phyloP scores from a whole-genome alignment of 169 alveolate genomes.

The Prorocentrum cordatum region DNA sequence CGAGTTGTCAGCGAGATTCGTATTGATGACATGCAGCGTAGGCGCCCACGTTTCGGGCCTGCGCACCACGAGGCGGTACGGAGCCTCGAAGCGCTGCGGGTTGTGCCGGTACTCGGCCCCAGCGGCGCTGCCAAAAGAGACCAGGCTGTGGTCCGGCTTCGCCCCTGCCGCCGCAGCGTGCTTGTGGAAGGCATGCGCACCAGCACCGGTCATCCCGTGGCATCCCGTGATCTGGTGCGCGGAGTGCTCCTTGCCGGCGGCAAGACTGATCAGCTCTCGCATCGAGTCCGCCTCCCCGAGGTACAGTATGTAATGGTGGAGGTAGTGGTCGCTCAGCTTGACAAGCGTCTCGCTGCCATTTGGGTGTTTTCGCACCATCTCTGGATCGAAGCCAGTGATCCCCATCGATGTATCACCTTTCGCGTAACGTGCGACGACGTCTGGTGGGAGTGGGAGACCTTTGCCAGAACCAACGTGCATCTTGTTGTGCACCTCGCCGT shows the following conservation, averaged over 20 bases:
- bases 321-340: conserved; percentile 36
- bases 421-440: conserved; percentile 10
- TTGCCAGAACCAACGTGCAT: neutral
- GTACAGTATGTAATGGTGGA: conserved; percentile 47
- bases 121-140: conserved; percentile 54
- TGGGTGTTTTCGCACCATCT: neutral
- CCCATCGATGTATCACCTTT: conserved; percentile 14
- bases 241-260: no score
- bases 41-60: conserved; percentile 28
- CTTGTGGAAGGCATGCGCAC: neutral
- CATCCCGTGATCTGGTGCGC: conserved; percentile 10
- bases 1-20: no score
- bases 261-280: neutral
- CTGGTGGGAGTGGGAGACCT: conserved; percentile 1
- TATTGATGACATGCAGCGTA: conserved; percentile 47
- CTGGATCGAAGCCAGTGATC: conserved; percentile 33
- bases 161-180: neutral
- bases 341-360: conserved; percentile 9
- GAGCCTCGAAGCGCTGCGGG: conserved; percentile 24
- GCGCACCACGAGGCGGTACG: conserved; percentile 18
- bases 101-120: conserved; percentile 67
- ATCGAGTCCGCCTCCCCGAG: conserved; percentile 10
- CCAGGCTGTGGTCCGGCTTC: neutral
- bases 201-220: conserved; percentile 46
- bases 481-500: conserved; percentile 41